Evolutionary conservation across 768 basidiomycete species (phyloP).

Genomic region (Naganishia vaughanmartiniae): DNA sequence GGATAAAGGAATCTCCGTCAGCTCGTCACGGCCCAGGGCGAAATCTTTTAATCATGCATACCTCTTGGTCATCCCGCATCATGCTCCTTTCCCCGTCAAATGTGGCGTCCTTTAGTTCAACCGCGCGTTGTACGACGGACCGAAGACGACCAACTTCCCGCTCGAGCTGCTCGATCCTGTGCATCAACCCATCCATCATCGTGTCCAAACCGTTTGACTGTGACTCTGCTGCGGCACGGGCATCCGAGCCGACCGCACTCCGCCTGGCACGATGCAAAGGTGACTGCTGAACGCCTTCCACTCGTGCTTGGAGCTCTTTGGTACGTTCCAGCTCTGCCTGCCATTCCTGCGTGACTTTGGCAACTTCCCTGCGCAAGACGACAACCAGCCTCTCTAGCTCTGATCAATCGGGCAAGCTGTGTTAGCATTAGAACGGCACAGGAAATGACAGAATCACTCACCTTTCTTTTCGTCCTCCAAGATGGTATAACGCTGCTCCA

Average conservation of each 20-base stretch:
- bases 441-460: not conserved
- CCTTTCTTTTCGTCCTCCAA: slow-evolving; percentile 21
- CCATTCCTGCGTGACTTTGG: slow-evolving; percentile 14
- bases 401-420: not conserved
- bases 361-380: slow-evolving; percentile 17
- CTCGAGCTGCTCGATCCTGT: slow-evolving; percentile 75
- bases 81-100: slow-evolving; percentile 51
- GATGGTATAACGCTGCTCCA: slow-evolving; percentile 7
- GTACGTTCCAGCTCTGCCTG: slow-evolving; percentile 62
- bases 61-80: slow-evolving; percentile 23
- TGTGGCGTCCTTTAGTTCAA: slow-evolving; percentile 15
- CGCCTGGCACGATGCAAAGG: not conserved
- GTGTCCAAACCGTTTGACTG: slow-evolving; percentile 20
- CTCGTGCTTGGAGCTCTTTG: slow-evolving; percentile 61
- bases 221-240: slow-evolving; percentile 1
- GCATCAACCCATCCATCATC: slow-evolving; percentile 60
- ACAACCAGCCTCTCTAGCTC: slow-evolving; percentile 17
- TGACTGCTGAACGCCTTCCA: slow-evolving; percentile 1
- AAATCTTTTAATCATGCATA: not conserved
- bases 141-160: slow-evolving; percentile 84
- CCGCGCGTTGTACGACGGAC: slow-evolving; percentile 66
- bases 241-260: not conserved
- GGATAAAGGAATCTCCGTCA: not conserved
- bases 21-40: not conserved
- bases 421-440: not conserved